Percentiles rank a stretch among this genome's conserved stretches.
Evolutionary conservation across 306 rosid species (phyloP).

Genomic region (Luffa acutangula): DNA sequence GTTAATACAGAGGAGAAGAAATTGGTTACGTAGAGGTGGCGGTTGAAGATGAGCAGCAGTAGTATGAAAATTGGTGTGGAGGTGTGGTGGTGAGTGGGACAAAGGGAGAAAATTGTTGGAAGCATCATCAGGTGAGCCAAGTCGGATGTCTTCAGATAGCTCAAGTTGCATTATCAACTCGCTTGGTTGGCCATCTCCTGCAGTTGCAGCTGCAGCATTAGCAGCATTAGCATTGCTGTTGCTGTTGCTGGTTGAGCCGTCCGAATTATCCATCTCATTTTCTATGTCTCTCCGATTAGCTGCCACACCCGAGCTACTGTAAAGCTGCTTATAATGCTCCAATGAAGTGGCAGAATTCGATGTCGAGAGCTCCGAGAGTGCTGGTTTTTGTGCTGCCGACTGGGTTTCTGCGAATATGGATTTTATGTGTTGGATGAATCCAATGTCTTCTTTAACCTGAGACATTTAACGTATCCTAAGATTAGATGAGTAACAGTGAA

Average conservation of each 20-base stretch:
- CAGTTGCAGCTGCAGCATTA: not conserved
- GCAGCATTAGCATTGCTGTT: slow-evolving; percentile 6
- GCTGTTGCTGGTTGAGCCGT: not conserved
- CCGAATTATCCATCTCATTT: slow-evolving; percentile 22
- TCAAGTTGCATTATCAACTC: slow-evolving; percentile 80
- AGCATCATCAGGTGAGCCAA: slow-evolving; percentile 76
- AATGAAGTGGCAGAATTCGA: slow-evolving; percentile 67
- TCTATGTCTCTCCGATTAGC: slow-evolving; percentile 20
- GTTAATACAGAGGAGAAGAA: not conserved
- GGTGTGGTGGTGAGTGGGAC: slow-evolving; percentile 23
- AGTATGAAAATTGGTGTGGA: slow-evolving; percentile 21
- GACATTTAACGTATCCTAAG: not conserved
- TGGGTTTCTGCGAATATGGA: slow-evolving; percentile 47
- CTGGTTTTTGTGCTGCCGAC: slow-evolving; percentile 59
- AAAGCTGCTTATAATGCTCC: slow-evolving; percentile 23
- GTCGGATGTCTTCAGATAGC: slow-evolving; percentile 68
- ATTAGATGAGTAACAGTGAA: too few relatives aligned
- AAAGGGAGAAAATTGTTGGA: slow-evolving; percentile 54
- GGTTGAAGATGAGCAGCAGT: slow-evolving; percentile 17
- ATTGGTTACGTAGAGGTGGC: slow-evolving; percentile 37
- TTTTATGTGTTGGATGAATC: slow-evolving; percentile 54
- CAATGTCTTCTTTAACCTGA: slow-evolving; percentile 66
- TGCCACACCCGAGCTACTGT: too few relatives aligned
- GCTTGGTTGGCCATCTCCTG: slow-evolving; percentile 32
- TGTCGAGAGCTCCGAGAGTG: slow-evolving; percentile 79